Conservation (phyloP, 345 rosid genomes). For the Salix dunnii region DNA sequence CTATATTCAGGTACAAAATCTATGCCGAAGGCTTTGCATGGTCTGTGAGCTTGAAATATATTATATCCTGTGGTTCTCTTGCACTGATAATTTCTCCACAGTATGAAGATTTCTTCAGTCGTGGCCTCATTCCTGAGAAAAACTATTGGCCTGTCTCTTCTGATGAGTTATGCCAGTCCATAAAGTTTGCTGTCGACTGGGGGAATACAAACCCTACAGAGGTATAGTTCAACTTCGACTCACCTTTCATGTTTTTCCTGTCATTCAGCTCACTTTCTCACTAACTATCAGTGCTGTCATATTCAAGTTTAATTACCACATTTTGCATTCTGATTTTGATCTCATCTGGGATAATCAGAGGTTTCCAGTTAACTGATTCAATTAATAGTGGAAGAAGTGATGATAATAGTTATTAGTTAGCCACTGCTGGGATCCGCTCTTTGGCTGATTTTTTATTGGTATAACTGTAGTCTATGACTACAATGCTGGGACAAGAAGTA, state of each 20-base stretch:
- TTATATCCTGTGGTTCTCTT: constrained; percentile 78
- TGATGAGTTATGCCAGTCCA: constrained; percentile 50
- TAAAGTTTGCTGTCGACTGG: constrained; percentile 84
- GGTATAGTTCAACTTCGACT: constrained; percentile 31
- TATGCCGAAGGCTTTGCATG: constrained; percentile 97
- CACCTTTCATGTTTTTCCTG: neutral
- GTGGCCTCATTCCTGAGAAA: constrained; percentile 63
- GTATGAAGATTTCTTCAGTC: constrained; percentile 87
- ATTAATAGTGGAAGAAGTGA: neutral
- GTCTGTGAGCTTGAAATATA: constrained; percentile 95
- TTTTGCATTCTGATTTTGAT: neutral
- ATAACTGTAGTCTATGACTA: neutral
- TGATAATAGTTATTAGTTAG: neutral
- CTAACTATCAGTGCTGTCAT: neutral
- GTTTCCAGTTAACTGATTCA: neutral
- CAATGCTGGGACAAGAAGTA: neutral
- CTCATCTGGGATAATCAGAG: neutral
- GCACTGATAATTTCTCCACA: constrained; percentile 69
- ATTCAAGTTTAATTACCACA: neutral
- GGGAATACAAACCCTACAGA: constrained; percentile 64
- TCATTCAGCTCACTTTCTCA: neutral
- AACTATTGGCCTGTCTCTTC: constrained; percentile 87
- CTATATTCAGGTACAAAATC: constrained; percentile 64
- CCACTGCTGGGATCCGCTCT: neutral
- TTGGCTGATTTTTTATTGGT: neutral